phyloP scores from a whole-genome alignment of 495 filamentous ascomycete genomes.

The Trichodelitschia bisporula region DNA sequence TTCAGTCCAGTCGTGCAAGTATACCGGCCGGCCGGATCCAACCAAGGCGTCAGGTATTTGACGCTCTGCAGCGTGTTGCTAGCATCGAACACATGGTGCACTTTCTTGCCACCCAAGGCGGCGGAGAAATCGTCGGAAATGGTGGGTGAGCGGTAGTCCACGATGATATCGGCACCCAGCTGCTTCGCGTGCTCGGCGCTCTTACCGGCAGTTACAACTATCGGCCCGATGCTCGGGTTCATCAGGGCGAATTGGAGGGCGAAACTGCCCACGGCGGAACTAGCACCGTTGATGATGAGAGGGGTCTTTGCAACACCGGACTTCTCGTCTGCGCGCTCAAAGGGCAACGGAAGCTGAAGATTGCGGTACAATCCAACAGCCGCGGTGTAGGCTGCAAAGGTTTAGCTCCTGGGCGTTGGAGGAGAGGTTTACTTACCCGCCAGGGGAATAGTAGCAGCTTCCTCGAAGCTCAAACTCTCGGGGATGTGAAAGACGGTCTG shows the following conservation, averaged over 20 bases:
- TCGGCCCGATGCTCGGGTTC: slow-evolving; percentile 46
- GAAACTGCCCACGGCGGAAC: slow-evolving; percentile 41
- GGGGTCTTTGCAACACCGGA: slow-evolving; percentile 19
- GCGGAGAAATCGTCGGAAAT: too few species aligned
- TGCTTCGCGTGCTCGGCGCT: slow-evolving; percentile 28
- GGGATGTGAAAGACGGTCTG: slow-evolving; percentile 50
- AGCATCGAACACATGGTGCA: slow-evolving; percentile 31
- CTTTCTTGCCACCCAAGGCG: slow-evolving; percentile 20
- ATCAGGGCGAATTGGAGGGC: slow-evolving; percentile 39
- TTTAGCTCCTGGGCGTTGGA: too few species aligned
- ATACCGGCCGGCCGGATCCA: too few species aligned
- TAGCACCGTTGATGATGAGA: slow-evolving; percentile 39
- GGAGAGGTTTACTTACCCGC: too few species aligned
- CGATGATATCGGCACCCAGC: slow-evolving; percentile 39
- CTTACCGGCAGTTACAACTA: slow-evolving; percentile 41
- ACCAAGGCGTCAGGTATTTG: too few species aligned
- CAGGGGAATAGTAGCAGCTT: slow-evolving; percentile 46
- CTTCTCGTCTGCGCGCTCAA: too few species aligned
- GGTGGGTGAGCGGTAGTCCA: slow-evolving; percentile 66
- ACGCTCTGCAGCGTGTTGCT: slow-evolving; percentile 28
- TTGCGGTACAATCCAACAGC: slow-evolving; percentile 34
- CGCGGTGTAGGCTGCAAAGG: too few species aligned
- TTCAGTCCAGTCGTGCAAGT: slow-evolving; percentile 27
- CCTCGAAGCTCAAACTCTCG: slow-evolving; percentile 37
- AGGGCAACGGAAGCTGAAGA: slow-evolving; percentile 36